phyloP scores from a whole-genome alignment of 2,329 filamentous ascomycete genomes.

The Pseudogymnoascus sp. region DNA sequence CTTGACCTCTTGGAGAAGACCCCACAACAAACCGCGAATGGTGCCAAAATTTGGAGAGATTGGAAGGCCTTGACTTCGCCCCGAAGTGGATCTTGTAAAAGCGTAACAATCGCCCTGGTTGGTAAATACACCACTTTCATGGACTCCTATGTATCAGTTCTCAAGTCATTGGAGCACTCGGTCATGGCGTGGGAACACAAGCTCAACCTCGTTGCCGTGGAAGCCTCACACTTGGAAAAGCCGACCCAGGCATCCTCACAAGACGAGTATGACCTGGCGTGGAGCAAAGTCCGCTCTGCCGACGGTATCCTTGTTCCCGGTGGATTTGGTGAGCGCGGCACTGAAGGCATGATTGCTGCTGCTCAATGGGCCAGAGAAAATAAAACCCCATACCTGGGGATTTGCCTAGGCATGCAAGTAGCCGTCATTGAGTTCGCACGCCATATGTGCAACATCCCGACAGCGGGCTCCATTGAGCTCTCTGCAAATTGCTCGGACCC shows the following conservation, averaged over 20 bases:
- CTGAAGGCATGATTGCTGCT: conserved; percentile 81
- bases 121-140: conserved; percentile 85
- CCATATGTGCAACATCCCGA: conserved; percentile 58
- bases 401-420: conserved; percentile 89
- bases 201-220: conserved; percentile 75
- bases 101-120: conserved; percentile 75
- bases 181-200: conserved; percentile 79
- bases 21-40: conserved; percentile 51
- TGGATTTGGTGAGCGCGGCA: conserved; percentile 66
- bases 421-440: conserved; percentile 85
- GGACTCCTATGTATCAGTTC: conserved; percentile 77
- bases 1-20: conserved; percentile 52
- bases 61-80: conserved; percentile 68
- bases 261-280: conserved; percentile 74
- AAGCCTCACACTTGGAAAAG: conserved; percentile 75
- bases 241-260: conserved; percentile 54
- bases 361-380: conserved; percentile 82
- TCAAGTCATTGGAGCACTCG: conserved; percentile 83
- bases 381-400: conserved; percentile 74
- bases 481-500: conserved; percentile 21
- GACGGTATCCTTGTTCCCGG: conserved; percentile 52
- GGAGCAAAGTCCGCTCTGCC: conserved; percentile 70
- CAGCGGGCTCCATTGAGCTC: conserved; percentile 1
- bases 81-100: conserved; percentile 58
- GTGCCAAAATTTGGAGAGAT: conserved; percentile 63